Conservation (phyloP, 176 grass and related monocot species). For the Ananas comosus region DNA sequence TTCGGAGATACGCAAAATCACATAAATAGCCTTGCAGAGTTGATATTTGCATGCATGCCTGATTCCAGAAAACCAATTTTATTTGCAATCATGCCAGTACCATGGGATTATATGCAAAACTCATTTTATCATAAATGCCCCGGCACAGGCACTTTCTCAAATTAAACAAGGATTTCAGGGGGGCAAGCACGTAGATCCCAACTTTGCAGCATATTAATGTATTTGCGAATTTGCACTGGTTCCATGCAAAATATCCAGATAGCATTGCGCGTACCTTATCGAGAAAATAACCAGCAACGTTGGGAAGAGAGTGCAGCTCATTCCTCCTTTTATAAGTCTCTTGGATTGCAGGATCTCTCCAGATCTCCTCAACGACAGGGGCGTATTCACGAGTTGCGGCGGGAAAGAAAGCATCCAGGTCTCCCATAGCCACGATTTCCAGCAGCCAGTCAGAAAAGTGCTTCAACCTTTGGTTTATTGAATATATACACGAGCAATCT, state of each 20-base stretch:
- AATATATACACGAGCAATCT: constrained; percentile 8
- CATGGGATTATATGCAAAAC: no score
- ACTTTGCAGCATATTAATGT: no score
- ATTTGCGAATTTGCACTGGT: no score
- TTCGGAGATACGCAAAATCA: no score
- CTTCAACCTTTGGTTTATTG: constrained; percentile 22
- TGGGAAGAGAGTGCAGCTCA: constrained; percentile 22
- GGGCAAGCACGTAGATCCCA: no score
- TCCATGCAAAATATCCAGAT: background rate
- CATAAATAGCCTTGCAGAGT: no score
- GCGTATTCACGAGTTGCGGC: constrained; percentile 29
- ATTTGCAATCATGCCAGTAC: no score
- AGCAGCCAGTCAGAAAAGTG: constrained; percentile 32
- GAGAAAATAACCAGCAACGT: constrained; percentile 24
- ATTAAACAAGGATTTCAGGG: no score
- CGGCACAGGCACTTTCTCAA: no score
- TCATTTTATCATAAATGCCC: no score
- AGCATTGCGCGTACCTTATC: constrained; percentile 11
- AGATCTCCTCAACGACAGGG: constrained; percentile 25
- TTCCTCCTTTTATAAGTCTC: constrained; percentile 24
- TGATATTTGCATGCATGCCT: no score
- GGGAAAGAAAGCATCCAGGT: constrained; percentile 28
- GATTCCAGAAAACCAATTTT: no score
- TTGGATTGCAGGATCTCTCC: constrained; percentile 31
- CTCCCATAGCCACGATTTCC: constrained; percentile 27